phyloP scores from a whole-genome alignment of 1,139 yeast species.

The Geotrichum restrictum region DNA sequence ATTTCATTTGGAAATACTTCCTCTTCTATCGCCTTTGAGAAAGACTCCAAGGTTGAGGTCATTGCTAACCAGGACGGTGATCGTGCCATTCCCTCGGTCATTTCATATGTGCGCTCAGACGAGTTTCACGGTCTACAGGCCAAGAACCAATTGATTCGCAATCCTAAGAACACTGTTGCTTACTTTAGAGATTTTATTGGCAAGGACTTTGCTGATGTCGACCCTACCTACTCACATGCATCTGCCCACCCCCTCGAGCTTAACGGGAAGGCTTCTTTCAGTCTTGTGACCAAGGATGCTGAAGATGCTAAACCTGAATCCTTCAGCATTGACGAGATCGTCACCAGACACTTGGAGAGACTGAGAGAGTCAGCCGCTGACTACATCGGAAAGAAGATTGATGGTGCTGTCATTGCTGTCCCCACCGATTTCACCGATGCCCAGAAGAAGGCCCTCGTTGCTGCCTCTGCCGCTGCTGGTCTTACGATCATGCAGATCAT shows the following conservation, averaged over 20 bases:
- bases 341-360: slow-evolving; percentile 78
- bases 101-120: slow-evolving; percentile 88
- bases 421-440: slow-evolving; percentile 81
- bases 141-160: slow-evolving; percentile 83
- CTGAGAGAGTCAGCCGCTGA: slow-evolving; percentile 88
- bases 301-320: slow-evolving; percentile 42
- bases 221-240: slow-evolving; percentile 54
- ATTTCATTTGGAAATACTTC: slow-evolving; percentile 95
- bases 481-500: slow-evolving; percentile 80
- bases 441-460: slow-evolving; percentile 63
- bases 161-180: slow-evolving; percentile 78
- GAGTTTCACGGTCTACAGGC: slow-evolving; percentile 99
- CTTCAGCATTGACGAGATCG: slow-evolving; percentile 69
- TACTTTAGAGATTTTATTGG: slow-evolving; percentile 95
- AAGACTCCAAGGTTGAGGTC: slow-evolving; percentile 90
- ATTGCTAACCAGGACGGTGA: slow-evolving; percentile 99
- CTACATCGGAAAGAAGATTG: slow-evolving; percentile 75
- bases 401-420: slow-evolving; percentile 82
- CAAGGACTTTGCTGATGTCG: slow-evolving; percentile 63
- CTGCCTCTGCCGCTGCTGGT: slow-evolving; percentile 67
- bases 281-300: slow-evolving; percentile 42
- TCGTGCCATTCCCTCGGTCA: slow-evolving; percentile 89
- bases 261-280: slow-evolving; percentile 69
- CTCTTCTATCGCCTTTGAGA: slow-evolving; percentile 88
- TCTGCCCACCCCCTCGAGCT: slow-evolving; percentile 74